A percentile compares a stretch with the other conserved stretches of the same genome.
Evolutionary conservation across 192 early-diverging fungal species (phyloP).

Genomic region (Backusella macrospora): DNA sequence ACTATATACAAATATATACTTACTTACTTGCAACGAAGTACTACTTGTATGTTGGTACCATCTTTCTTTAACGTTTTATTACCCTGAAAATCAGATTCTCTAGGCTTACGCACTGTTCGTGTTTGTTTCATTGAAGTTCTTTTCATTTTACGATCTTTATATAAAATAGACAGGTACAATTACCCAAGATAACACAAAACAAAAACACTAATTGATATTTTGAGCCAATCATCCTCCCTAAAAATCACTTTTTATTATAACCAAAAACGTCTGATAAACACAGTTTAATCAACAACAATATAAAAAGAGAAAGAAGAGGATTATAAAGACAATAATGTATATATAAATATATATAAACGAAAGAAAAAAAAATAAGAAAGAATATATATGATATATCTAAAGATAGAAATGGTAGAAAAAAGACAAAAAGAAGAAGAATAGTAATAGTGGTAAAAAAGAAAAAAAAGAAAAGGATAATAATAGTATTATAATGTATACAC

Average conservation of each 20-base stretch:
- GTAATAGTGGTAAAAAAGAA: not conserved
- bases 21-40: conserved; percentile 74
- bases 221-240: no score
- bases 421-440: not conserved
- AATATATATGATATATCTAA: not conserved
- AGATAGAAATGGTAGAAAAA: not conserved
- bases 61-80: conserved; percentile 38
- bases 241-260: no score
- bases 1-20: no score
- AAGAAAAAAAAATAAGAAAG: not conserved
- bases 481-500: not conserved
- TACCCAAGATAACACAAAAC: no score
- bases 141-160: not conserved
- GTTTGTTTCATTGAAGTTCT: not conserved
- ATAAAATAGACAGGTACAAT: no score
- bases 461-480: not conserved
- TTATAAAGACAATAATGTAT: not conserved
- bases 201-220: no score
- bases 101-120: not conserved
- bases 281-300: no score
- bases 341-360: not conserved
- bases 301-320: not conserved
- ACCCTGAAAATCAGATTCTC: not conserved
- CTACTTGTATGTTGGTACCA: conserved; percentile 81
- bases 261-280: no score